Evolutionary conservation across 2,329 filamentous ascomycete genomes (phyloP).

Genomic region (Penicillium hesseltinei): DNA sequence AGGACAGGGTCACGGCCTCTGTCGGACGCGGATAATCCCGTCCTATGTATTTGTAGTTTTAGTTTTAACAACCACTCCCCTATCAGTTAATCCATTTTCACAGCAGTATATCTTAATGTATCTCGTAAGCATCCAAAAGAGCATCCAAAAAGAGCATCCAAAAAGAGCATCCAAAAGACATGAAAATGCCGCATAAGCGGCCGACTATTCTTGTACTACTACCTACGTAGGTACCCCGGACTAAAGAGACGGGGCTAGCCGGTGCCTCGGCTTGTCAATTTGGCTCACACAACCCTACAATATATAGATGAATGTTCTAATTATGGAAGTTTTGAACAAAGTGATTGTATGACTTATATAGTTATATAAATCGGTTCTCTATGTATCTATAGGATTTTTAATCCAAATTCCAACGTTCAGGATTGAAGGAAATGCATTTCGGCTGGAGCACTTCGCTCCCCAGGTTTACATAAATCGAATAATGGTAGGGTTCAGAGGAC

Average conservation of each 20-base stretch:
- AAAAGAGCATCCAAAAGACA: too few relatives aligned
- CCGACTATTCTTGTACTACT: too few relatives aligned
- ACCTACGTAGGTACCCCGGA: not conserved
- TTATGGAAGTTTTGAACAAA: not conserved
- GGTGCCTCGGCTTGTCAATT: slow-evolving; percentile 18
- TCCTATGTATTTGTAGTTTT: too few relatives aligned
- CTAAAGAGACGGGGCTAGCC: slow-evolving; percentile 7
- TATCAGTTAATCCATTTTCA: too few relatives aligned
- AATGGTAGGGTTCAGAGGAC: not conserved
- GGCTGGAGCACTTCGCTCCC: not conserved
- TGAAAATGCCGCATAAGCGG: too few relatives aligned
- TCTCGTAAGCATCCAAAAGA: too few relatives aligned
- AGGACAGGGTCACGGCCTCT: too few relatives aligned
- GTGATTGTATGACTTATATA: not conserved
- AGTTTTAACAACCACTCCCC: too few relatives aligned
- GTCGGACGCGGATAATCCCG: too few relatives aligned
- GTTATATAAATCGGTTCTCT: not conserved
- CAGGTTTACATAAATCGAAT: not conserved
- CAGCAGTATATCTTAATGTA: too few relatives aligned
- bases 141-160: too few relatives aligned
- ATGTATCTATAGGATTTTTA: not conserved
- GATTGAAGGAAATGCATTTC: not conserved
- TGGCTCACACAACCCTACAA: not conserved
- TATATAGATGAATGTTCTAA: not conserved
- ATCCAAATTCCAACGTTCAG: not conserved